phyloP scores from a whole-genome alignment of 1,284 basidiomycete genomes.

The Mycena sp. region DNA sequence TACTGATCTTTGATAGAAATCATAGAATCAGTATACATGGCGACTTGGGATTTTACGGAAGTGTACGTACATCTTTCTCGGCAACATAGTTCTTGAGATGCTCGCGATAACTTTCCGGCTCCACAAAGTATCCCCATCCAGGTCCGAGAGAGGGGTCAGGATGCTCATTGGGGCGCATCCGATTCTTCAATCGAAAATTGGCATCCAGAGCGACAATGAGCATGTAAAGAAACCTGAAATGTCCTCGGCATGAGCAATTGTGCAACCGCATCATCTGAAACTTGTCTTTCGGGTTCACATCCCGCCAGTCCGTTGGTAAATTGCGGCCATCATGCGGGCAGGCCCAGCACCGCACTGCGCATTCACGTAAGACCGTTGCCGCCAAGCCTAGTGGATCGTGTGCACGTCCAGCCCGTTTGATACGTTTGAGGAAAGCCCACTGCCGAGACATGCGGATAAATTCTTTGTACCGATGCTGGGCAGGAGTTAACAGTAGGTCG shows the following conservation, averaged over 20 bases:
- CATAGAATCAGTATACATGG: background rate
- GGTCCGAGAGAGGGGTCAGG: constrained; percentile 22
- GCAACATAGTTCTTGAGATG: constrained; percentile 11
- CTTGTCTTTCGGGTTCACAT: background rate
- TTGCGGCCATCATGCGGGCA: constrained; percentile 11
- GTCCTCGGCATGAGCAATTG: background rate
- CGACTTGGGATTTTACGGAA: background rate
- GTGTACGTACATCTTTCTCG: constrained; percentile 23
- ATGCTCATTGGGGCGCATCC: constrained; percentile 8
- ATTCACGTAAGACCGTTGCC: background rate
- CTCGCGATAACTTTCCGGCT: constrained; percentile 13
- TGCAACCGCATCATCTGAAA: background rate
- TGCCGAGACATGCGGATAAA: constrained; percentile 1
- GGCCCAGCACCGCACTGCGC: constrained; percentile 3
- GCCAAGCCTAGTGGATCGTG: constrained; percentile 1
- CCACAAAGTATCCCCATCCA: constrained; percentile 28
- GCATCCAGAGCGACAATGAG: constrained; percentile 29
- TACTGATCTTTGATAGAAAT: constrained; percentile 10
- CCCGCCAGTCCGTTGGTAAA: constrained; percentile 1
- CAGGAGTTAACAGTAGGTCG: background rate
- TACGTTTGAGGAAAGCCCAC: background rate
- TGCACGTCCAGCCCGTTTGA: background rate
- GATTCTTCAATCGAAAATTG: constrained; percentile 31
- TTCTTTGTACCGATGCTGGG: constrained; percentile 12
- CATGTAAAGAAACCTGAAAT: constrained; percentile 22